Base-by-base conservation (phyloP, 805 yeast genomes). In the Yamadazyma tumulicola region DNA sequence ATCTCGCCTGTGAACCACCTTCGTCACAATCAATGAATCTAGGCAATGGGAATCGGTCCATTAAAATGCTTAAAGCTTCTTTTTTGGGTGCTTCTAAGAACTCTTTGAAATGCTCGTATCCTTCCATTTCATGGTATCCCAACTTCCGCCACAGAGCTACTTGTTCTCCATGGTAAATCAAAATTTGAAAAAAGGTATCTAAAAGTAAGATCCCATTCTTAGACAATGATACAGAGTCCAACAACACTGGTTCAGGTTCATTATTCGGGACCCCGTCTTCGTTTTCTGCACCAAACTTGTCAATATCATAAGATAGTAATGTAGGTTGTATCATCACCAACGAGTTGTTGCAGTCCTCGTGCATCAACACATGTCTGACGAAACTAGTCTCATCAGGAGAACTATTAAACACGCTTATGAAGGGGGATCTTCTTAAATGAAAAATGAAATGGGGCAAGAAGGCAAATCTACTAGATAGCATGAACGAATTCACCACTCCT, bases 311-410 rank as follows among this genome's bases (percentile, higher is more conserved):
- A 9, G 80, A 62, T 3, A 80, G 83, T 59, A 93, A 75, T 1
- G 97, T 87, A 38, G 99, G 99, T 67, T 93, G 98, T 46, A 93
- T 91, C 97, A 93, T 93, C 43, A 89, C 85, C 56, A 93, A 69
- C 12, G 97, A 85, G 65, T 91, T 93, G 45, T 84, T 82, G 27
- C 91, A 84, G 57, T 93, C 97, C 55, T 93, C 97, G 46, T 91
- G 80, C 55, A 85, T 75, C 55, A 93, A 76, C 12, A 87, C 81
- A 60, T 93, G 98, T 59, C 97, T 80, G 64, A 91, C 87, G 63
- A 89, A 93, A 24, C 96, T 96, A 28, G 97, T 88, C 68, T 93
- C 99, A 68, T 93, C 99, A 2, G 98, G 98, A 5, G 98, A 93
- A 63, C 89, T 89, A 65, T 93, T 93, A 73, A 93, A 93, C 29